Base-by-base conservation (phyloP, 208 protist species). In the Leishmania martiniquensis region DNA sequence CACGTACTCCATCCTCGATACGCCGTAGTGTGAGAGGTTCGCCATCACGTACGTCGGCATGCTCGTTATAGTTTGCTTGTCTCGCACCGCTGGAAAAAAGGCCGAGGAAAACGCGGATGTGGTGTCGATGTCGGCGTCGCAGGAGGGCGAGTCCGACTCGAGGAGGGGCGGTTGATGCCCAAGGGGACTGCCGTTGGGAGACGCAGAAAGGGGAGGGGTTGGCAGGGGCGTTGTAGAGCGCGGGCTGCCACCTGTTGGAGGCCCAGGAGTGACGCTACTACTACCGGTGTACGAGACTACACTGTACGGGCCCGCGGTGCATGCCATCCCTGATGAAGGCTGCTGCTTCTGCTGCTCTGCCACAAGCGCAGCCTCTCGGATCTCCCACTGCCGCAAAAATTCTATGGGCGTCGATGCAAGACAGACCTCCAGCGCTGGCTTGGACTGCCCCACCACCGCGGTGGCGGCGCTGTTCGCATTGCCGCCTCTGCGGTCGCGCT, bases 371-470 rank as follows among this genome's bases (percentile, higher is more conserved):
- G 66, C 66, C 49, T 95, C 89, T 22, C 85, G 87, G 34, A 63
- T 69, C 66, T 92, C 89, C 82, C 84, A 93, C 34, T 74, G 78
- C 44, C 79, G 75, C 39, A 93, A 85, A 47, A 95, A 77, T 67
- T 95, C 91, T 60, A 78, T 65, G 49, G 87, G 80, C 0, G 91
- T 87, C 7, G 80, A 45, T 2, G 89, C 80, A 5, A 86, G 81
- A 59, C 91, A 95, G 47, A 95, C 87, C n/a, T 95, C 91, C 63
- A 92, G 81, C 68, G 10, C 81, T 22, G 84, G 51, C 72, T 78
- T 72, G 29, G 29, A 32, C 22, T 49, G 20, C 45, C 70, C 75
- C 20, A 37, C 57, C 22, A 20, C 42, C 7, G 49, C 71, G 7
- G 57, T 54, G 52, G 54, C 32, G 69, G 34, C 6, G 32, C 7